A percentile compares a stretch with the other conserved stretches of the same genome.
phyloP scores from a whole-genome alignment of 139 green algal species.

The Picochlorum sp. region DNA sequence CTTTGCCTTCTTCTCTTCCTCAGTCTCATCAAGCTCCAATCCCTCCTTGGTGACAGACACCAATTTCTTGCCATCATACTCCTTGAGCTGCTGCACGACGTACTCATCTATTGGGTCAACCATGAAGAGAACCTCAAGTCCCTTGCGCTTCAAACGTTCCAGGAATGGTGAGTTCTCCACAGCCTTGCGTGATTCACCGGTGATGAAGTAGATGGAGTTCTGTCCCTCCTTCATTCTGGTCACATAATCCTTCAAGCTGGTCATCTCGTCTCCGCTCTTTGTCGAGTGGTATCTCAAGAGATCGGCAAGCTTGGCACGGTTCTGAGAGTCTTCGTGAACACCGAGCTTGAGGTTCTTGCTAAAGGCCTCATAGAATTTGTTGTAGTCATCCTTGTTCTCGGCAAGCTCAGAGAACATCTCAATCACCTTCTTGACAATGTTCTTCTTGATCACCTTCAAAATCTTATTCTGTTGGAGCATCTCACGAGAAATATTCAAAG shows the following conservation, averaged over 20 bases:
- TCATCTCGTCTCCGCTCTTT: constrained; percentile 97
- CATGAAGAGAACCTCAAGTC: constrained; percentile 99
- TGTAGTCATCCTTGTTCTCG: constrained; percentile 99
- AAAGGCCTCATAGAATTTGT: constrained; percentile 99
- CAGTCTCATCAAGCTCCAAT: constrained; percentile 65
- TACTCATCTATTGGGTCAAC: constrained; percentile 99
- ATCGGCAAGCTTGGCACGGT: constrained; percentile 96
- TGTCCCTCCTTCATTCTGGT: constrained; percentile 99
- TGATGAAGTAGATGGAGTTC: constrained; percentile 99
- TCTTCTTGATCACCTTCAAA: constrained; percentile 99
- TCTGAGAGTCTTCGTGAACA: constrained; percentile 92
- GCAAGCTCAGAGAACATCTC: constrained; percentile 74
- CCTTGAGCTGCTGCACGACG: constrained; percentile 99
- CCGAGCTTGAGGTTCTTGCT: constrained; percentile 99
- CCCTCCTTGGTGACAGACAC: constrained; percentile 97
- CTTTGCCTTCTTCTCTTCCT: constrained; percentile 63
- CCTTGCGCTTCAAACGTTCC: constrained; percentile 93
- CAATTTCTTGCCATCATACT: constrained; percentile 99
- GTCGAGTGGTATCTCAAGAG: constrained; percentile 88
- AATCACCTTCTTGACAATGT: constrained; percentile 98
- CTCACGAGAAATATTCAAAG: constrained; percentile 99
- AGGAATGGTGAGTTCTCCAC: constrained; percentile 99
- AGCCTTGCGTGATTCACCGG: constrained; percentile 88
- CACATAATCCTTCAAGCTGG: constrained; percentile 98
- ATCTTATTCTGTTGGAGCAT: constrained; percentile 99